Evolutionary conservation across 768 basidiomycete genomes (phyloP).

Genomic region (Tulasnella sp.): DNA sequence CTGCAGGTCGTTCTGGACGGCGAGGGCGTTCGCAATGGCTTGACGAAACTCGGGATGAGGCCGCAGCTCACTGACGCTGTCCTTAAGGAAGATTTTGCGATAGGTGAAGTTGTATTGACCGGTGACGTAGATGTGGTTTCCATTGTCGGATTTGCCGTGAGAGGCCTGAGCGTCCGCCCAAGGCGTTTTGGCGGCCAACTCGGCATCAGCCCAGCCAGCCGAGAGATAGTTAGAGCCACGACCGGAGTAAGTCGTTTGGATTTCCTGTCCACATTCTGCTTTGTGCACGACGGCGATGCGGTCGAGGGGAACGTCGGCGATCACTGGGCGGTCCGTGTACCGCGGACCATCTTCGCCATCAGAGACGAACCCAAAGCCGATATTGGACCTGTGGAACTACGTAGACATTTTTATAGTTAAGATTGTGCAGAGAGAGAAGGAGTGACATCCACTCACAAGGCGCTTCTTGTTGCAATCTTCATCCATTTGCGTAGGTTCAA

Average conservation of each 20-base stretch:
- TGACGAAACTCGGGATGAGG: neutral
- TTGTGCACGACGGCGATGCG: neutral
- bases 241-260: neutral
- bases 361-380: neutral
- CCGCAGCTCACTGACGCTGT: neutral
- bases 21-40: neutral
- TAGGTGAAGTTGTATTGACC: neutral
- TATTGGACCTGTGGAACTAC: neutral
- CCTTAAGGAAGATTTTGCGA: neutral
- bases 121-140: neutral
- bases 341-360: neutral
- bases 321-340: neutral
- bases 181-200: neutral
- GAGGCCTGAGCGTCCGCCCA: neutral
- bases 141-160: neutral
- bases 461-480: neutral
- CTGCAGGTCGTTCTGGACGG: neutral
- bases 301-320: neutral
- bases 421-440: neutral
- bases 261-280: neutral
- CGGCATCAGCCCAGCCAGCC: neutral
- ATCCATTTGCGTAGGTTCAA: neutral
- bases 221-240: neutral
- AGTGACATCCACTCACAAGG: neutral
- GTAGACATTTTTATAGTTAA: neutral